A percentile compares a stretch with the other conserved stretches of the same genome.
phyloP scores from a whole-genome alignment of 192 early-diverging fungal species.

The Entomortierella parvispora region DNA sequence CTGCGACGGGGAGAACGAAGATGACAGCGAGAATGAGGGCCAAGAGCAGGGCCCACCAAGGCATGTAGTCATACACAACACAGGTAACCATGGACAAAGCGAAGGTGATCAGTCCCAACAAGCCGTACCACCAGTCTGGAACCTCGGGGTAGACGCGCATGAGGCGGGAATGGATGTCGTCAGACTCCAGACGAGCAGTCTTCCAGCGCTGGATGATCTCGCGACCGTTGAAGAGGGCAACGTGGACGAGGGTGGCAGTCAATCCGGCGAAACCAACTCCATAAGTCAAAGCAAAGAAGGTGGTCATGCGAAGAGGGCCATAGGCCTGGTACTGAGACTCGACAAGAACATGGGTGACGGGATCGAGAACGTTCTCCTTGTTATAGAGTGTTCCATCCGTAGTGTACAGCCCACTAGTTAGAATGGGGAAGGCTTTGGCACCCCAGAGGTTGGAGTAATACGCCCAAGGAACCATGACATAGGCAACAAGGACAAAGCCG shows the following conservation, averaged over 20 bases:
- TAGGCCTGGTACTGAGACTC: conserved; percentile 53
- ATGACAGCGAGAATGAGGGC: conserved; percentile 50
- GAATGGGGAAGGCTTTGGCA: conserved; percentile 54
- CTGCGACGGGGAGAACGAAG: conserved; percentile 66
- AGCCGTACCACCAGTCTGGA: conserved; percentile 64
- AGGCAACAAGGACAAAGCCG: conserved; percentile 71
- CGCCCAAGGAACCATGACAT: conserved; percentile 74
- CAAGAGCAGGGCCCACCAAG: conserved; percentile 62
- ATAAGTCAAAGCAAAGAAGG: conserved; percentile 64
- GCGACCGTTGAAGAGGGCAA: conserved; percentile 67
- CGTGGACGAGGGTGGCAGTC: conserved; percentile 58
- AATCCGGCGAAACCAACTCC: conserved; percentile 59
- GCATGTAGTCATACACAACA: conserved; percentile 46
- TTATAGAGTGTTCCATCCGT: conserved; percentile 43
- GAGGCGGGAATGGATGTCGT: conserved; percentile 72
- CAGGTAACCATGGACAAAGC: conserved; percentile 48
- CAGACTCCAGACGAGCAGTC: conserved; percentile 45
- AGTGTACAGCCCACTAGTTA: conserved; percentile 48
- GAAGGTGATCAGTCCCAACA: conserved; percentile 50
- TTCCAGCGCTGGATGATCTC: conserved; percentile 61
- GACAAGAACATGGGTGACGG: conserved; percentile 33
- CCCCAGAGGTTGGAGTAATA: conserved; percentile 74
- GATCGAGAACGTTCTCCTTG: conserved; percentile 26
- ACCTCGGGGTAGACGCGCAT: conserved; percentile 74
- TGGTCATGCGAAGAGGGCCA: conserved; percentile 61